Percentiles rank a stretch among this genome's conserved stretches.
Conservation (phyloP, 208 protist species). For the Acanthamoeba lenticulata region DNA sequence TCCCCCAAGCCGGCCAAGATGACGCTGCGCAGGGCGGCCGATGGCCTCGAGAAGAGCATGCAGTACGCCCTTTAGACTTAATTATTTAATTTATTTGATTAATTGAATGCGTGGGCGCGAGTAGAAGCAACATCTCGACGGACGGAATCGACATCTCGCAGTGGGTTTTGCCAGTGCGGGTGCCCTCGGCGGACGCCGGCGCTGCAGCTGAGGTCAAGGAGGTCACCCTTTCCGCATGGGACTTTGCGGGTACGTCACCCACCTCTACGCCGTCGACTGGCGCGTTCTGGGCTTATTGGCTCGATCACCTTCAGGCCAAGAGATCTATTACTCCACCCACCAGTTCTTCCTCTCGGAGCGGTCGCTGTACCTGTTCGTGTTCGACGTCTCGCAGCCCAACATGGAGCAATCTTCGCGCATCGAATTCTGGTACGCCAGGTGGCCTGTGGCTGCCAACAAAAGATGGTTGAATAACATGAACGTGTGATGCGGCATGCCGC, state of each 20-base stretch:
- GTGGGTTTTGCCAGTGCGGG: neutral
- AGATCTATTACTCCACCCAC: constrained; percentile 64
- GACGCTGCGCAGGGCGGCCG: neutral
- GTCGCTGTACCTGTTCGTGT: constrained; percentile 63
- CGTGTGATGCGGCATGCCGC: neutral
- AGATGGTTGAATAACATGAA: neutral
- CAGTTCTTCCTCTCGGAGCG: constrained; percentile 60
- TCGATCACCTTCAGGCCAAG: neutral
- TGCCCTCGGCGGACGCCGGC: neutral
- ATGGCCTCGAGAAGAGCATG: neutral
- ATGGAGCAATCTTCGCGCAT: neutral
- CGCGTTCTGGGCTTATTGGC: neutral
- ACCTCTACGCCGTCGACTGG: neutral
- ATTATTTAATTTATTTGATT: no score
- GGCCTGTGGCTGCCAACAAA: neutral
- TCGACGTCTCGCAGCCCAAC: constrained; percentile 26
- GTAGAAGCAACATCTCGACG: constrained; percentile 40
- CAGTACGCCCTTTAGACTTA: no score
- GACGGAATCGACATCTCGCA: constrained; percentile 35
- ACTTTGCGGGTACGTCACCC: constrained; percentile 50
- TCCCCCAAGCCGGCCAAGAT: neutral
- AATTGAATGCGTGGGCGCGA: neutral
- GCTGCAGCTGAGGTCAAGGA: neutral
- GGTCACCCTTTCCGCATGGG: constrained; percentile 31
- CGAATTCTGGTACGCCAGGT: constrained; percentile 38